Base-by-base conservation (phyloP, 169 alveolate genomes). In the Perkinsus olseni region DNA sequence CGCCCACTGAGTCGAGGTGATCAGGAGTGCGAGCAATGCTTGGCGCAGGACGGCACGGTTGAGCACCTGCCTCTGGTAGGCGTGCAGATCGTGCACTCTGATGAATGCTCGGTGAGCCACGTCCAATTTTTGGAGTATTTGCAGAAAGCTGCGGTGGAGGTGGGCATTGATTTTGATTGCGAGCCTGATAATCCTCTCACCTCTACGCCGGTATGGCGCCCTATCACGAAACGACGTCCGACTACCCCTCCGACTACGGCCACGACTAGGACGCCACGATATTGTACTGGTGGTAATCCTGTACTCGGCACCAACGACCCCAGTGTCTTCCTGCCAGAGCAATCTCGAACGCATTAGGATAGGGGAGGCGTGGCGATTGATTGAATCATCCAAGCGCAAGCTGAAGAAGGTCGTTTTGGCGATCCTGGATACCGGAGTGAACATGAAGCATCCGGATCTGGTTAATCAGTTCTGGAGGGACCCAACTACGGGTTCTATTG, bases 381-480 rank as follows among this genome's bases (percentile, higher is more conserved):
- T 34, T 28, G 36, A 38, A 24, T 34, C 39, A 8, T n/a, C 93
- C 34, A 94, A 93, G 91, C 50, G 39, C 36, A 74, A 38, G 0
- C 92, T 94, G 37, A 93, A 92, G 31, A 93, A 94, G 1, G 95
- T 94, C 0, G 91, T 94, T 39, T 93, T 94, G 50, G 95, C 95
- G 17, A 94, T 94, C 39, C 82, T 94, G 21, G 95, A 94, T 40
- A 94, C 95, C 1, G 95, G 95, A 0, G 95, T 94, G 1, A 94
- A 93, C 24, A 91, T 24, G 45, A 93, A 93, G n/a, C 95, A 94
- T 92, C 95, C 95, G 39, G 95, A 94, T 91, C 74, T 94, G 82
- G 94, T 91, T 0, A 94, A 93, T 21, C 92, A 94, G 74, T 92
- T 94, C 94, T 94, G 95, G 95, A 50, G 92, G 13, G 90, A 94